Conservation (phyloP, 2,329 filamentous ascomycete species). For the Hypoxylon sp. region DNA sequence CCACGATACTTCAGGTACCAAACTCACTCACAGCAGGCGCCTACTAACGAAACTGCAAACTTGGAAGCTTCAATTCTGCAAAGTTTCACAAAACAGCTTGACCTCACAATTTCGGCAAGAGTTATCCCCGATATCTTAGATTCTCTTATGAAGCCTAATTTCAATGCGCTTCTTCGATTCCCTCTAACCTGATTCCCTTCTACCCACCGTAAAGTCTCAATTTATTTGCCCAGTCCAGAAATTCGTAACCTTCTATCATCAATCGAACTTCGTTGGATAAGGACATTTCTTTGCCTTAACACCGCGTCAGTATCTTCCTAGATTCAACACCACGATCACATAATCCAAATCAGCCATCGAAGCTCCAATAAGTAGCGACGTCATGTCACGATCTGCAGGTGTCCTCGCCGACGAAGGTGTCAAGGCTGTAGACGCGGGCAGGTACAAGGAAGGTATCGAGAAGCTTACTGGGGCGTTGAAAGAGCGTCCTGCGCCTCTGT, state of each 20-base stretch:
- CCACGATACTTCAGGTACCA: constrained; percentile 15
- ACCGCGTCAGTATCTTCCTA: neutral
- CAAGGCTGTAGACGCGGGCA: constrained; percentile 71
- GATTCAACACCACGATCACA: neutral
- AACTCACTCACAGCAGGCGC: neutral
- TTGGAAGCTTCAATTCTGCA: no score
- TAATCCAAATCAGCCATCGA: neutral
- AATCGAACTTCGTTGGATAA: neutral
- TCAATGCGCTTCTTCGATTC: neutral
- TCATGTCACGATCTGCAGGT: constrained; percentile 65
- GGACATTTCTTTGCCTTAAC: neutral
- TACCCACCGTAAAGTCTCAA: neutral
- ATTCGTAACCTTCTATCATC: constrained; percentile 9
- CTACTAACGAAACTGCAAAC: neutral
- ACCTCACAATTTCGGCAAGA: neutral
- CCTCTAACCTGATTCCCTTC: neutral
- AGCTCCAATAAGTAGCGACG: neutral
- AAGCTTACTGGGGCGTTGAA: constrained; percentile 78
- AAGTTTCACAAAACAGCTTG: no score
- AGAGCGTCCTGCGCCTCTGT: constrained; percentile 77
- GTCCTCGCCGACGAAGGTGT: constrained; percentile 73
- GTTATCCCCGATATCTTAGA: neutral
- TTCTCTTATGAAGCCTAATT: neutral
- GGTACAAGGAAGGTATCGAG: constrained; percentile 77
- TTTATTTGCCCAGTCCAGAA: neutral